Conservation (phyloP, 192 early-diverging fungal species). For the Coemansia sp. region DNA sequence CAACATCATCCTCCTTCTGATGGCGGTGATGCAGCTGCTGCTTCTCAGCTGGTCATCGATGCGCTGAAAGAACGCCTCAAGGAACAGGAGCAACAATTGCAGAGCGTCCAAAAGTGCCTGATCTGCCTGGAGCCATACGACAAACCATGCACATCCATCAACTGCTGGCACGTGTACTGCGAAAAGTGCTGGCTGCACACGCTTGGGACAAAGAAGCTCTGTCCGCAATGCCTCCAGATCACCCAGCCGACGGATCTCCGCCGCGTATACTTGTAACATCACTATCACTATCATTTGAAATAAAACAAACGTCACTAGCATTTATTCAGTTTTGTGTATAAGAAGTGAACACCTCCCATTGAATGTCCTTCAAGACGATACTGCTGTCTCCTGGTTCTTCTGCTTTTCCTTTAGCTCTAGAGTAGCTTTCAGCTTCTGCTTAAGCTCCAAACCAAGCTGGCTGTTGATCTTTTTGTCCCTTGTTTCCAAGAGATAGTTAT, state of each 20-base stretch:
- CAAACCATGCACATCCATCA: constrained; percentile 70
- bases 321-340: neutral
- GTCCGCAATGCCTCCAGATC: constrained; percentile 88
- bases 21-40: neutral
- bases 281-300: neutral
- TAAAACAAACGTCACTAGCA: neutral
- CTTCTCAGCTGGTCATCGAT: constrained; percentile 72
- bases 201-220: constrained; percentile 82
- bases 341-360: neutral
- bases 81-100: constrained; percentile 58
- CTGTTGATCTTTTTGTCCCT: constrained; percentile 66
- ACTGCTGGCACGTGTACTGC: constrained; percentile 94
- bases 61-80: constrained; percentile 71
- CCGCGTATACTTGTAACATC: constrained; percentile 72
- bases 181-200: constrained; percentile 86
- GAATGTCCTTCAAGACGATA: neutral
- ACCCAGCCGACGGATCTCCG: constrained; percentile 79
- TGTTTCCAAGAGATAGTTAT: constrained; percentile 70
- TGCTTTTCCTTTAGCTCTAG: constrained; percentile 6
- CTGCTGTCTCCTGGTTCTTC: neutral
- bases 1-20: neutral
- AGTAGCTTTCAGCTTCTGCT: constrained; percentile 42
- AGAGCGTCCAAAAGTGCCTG: constrained; percentile 63
- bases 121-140: constrained; percentile 78
- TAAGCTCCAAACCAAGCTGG: constrained; percentile 58